These are phyloP conservation scores for Myxozyma neotropica DNA, from an alignment of 805 yeast species.

Conservation along the genomic window DNA sequence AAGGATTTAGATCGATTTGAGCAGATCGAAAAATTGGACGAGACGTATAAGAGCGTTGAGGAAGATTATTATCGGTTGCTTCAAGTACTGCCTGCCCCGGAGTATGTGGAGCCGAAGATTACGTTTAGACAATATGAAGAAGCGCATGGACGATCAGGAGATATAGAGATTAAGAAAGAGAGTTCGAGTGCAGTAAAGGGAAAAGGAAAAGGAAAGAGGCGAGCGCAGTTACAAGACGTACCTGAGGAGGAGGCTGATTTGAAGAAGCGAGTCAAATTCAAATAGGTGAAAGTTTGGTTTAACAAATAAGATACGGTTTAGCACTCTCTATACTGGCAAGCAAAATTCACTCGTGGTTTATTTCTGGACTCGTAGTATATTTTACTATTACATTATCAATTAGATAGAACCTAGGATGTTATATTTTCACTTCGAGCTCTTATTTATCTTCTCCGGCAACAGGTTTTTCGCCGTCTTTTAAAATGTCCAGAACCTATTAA, in stretches of 20 bases:
- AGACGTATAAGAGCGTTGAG: slow-evolving; percentile 68
- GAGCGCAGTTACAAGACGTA: neutral
- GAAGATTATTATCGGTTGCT: slow-evolving; percentile 71
- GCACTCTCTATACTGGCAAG: no score
- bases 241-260: neutral
- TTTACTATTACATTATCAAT: no score
- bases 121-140: slow-evolving; percentile 1
- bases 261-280: no score
- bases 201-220: slow-evolving; percentile 13
- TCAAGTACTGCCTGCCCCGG: slow-evolving; percentile 31
- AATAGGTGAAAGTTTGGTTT: no score
- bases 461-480: no score
- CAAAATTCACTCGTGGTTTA: no score
- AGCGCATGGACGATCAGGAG: neutral
- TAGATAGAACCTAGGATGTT: no score
- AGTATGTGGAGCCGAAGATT: slow-evolving; percentile 3
- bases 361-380: no score
- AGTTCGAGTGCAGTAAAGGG: neutral
- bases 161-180: neutral
- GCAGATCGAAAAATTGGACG: slow-evolving; percentile 70
- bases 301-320: no score
- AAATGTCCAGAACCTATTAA: no score
- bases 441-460: no score
- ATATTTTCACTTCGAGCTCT: no score
- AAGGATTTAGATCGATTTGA: slow-evolving; percentile 63